Percentiles rank a stretch among this genome's conserved stretches.
Evolutionary conservation across 2,329 filamentous ascomycete genomes (phyloP).

Genomic region (Xylaria sp.): DNA sequence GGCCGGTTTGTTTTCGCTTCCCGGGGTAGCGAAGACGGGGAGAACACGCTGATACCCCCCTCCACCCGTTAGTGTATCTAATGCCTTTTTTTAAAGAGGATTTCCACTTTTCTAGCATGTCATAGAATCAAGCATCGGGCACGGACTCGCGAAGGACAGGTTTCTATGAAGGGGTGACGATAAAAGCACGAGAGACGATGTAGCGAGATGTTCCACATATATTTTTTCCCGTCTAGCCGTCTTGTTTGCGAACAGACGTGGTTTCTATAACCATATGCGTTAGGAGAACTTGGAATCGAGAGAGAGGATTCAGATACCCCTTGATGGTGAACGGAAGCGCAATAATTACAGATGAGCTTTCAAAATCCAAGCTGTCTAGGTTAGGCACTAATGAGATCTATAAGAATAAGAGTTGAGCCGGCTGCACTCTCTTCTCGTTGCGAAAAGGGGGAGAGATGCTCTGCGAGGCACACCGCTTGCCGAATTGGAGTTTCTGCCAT

Average conservation of each 20-base stretch:
- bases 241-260: conserved; percentile 16
- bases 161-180: conserved; percentile 10
- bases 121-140: conserved; percentile 32
- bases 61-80: conserved; percentile 9
- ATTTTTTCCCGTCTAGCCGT: conserved; percentile 22
- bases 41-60: neutral
- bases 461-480: conserved; percentile 31
- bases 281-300: conserved; percentile 23
- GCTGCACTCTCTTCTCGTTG: neutral
- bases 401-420: neutral
- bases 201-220: conserved; percentile 36
- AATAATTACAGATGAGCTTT: conserved; percentile 25
- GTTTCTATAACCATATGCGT: conserved; percentile 6
- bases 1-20: neutral
- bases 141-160: conserved; percentile 18
- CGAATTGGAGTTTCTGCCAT: conserved; percentile 33
- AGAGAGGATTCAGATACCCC: conserved; percentile 33
- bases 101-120: conserved; percentile 31
- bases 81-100: neutral
- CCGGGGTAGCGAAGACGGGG: conserved; percentile 12
- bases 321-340: conserved; percentile 22
- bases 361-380: conserved; percentile 5
- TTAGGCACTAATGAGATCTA: neutral
- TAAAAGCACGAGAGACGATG: conserved; percentile 34
- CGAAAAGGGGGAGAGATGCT: neutral